phyloP scores from a whole-genome alignment of 345 rosid genomes.

The Arabis alpina region DNA sequence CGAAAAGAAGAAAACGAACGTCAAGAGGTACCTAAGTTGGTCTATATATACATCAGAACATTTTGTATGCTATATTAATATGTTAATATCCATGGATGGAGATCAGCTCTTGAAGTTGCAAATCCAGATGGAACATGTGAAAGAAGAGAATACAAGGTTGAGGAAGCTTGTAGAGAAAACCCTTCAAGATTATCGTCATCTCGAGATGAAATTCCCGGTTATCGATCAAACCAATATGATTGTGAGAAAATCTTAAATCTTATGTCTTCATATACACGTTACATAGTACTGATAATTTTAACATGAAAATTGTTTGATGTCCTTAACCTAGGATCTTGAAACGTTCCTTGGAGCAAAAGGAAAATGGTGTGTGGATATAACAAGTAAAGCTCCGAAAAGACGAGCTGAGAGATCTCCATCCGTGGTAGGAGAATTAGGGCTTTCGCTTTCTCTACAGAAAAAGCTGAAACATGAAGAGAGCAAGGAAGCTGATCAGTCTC shows the following conservation, averaged over 20 bases:
- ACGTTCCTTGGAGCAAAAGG: constrained; percentile 36
- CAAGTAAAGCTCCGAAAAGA: constrained; percentile 29
- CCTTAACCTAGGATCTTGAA: constrained; percentile 34
- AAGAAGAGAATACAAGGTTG: constrained; percentile 40
- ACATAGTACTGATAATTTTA: neutral
- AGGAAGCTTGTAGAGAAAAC: constrained; percentile 45
- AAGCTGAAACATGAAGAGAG: constrained; percentile 32
- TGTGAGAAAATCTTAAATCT: constrained; percentile 30
- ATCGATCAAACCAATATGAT: constrained; percentile 27
- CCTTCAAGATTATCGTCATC: constrained; percentile 42
- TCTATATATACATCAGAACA: neutral
- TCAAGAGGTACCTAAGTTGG: constrained; percentile 37
- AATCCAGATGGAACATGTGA: constrained; percentile 42
- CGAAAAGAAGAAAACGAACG: constrained; percentile 39
- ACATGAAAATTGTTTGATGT: constrained; percentile 3
- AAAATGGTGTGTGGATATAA: constrained; percentile 9
- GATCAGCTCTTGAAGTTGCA: constrained; percentile 42
- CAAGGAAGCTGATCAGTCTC: constrained; percentile 31
- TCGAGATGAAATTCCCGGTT: constrained; percentile 44
- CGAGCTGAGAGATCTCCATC: constrained; percentile 25
- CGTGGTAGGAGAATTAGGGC: constrained; percentile 36
- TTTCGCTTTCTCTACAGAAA: constrained; percentile 40
- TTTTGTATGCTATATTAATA: neutral
- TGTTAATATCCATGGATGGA: constrained; percentile 25
- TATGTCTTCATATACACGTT: neutral